Evolutionary conservation across 1,284 basidiomycete species (phyloP).

Genomic region (Malassezia pachydermatis): DNA sequence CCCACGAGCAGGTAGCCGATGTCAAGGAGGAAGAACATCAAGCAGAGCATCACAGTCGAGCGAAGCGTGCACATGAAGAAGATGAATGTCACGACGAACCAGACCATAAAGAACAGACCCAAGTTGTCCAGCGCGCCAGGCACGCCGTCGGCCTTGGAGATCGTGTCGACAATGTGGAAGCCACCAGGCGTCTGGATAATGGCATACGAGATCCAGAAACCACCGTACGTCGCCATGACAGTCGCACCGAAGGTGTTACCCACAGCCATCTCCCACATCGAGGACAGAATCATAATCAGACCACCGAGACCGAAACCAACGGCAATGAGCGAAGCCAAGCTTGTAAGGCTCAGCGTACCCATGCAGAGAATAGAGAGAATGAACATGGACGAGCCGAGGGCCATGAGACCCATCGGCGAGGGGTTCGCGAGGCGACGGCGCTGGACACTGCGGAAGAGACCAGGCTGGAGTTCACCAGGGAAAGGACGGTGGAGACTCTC

Average conservation of each 20-base stretch:
- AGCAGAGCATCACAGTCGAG: conserved; percentile 46
- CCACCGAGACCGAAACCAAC: conserved; percentile 56
- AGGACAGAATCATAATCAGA: conserved; percentile 58
- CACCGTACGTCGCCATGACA: conserved; percentile 52
- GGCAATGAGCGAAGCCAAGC: conserved; percentile 33
- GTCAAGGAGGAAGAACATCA: conserved; percentile 65
- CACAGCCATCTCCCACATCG: conserved; percentile 60
- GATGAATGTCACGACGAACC: conserved; percentile 44
- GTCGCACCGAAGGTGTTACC: conserved; percentile 58
- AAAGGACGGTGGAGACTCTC: conserved; percentile 7
- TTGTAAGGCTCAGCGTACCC: conserved; percentile 32
- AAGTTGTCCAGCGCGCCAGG: conserved; percentile 22
- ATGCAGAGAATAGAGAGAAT: conserved; percentile 50
- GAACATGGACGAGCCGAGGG: conserved; percentile 52
- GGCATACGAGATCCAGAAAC: conserved; percentile 38
- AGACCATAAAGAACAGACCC: conserved; percentile 31
- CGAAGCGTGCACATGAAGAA: conserved; percentile 30
- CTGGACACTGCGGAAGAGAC: background rate
- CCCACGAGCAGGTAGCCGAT: conserved; percentile 51
- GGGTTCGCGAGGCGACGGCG: conserved; percentile 52
- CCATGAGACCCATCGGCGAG: conserved; percentile 51
- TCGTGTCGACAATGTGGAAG: conserved; percentile 15
- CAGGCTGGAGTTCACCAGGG: conserved; percentile 13
- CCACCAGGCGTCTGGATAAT: conserved; percentile 39
- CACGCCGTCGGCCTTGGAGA: conserved; percentile 21